Base-by-base conservation (phyloP, 768 basidiomycete genomes). In the Termitomyces sp. region DNA sequence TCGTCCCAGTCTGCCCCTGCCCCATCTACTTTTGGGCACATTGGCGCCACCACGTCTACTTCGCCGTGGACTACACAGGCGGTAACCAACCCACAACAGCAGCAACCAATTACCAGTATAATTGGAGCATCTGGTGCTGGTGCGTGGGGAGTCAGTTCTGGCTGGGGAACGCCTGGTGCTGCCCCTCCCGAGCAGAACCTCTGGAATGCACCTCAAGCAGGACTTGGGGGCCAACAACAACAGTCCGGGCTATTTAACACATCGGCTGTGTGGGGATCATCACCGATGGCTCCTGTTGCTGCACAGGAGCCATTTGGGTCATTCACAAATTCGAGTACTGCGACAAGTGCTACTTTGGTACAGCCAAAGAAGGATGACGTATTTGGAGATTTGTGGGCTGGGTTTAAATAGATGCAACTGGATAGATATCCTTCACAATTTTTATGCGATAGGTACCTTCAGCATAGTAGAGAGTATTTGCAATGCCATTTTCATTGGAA, bases 321-420 rank as follows among this genome's bases (percentile, higher is more conserved):
- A 50, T 62, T 68, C 47, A 65, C 60, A 26, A 59, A 69, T 29
- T 67, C 69, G 51, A 60, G 42, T 22, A 42, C 74, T 1, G 37
- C 37, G 13, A 22, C 72, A n/a, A 53, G 52, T 16, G 34, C 49
- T 20, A 41, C n/a, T 27, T 18, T 39, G 18, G 50, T 53, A 5
- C 55, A 50, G 37, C 67, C 72, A 59, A 86, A 88, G 75, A 87
- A 80, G 71, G 90, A 91, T 60, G 90, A 93, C 64, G 84, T 76
- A 7, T 92, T 92, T 66, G 89, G 87, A 7, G 89, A 92, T 70
- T 69, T 93, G 49, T 92, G 91, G 91, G 88, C 89, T 49, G 83
- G 85, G 39, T 90, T 90, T 70, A 91, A 91, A 76, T 92, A 62
- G 46, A 41, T 16, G 24, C 10, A 16, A 46, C 22, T 22, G 31